Conservation (phyloP, 257 asterid genomes). For the Vinca minor region DNA sequence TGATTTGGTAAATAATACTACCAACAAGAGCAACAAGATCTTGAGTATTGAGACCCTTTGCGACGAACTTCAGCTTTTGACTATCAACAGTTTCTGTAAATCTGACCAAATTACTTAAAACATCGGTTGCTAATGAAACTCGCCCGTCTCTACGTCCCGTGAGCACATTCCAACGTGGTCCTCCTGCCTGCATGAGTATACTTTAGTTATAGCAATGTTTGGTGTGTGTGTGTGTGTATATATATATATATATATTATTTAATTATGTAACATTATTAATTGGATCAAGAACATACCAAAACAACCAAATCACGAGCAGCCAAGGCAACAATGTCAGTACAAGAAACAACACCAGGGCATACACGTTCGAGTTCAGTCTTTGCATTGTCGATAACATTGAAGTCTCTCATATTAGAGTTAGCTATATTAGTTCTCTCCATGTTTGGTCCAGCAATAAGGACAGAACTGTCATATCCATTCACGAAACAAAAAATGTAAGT, state of each 20-base stretch:
- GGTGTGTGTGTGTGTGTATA: too few species aligned
- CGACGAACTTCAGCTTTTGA: constrained; percentile 49
- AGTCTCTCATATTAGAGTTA: constrained; percentile 49
- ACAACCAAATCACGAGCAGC: constrained; percentile 84
- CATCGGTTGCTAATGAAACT: constrained; percentile 52
- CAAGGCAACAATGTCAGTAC: constrained; percentile 81
- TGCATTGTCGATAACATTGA: constrained; percentile 64
- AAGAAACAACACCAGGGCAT: constrained; percentile 73
- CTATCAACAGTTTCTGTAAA: constrained; percentile 50
- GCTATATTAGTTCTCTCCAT: constrained; percentile 49
- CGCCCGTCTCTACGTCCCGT: constrained; percentile 73
- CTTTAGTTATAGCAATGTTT: too few species aligned
- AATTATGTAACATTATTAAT: too few species aligned
- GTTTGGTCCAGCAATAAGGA: constrained; percentile 45
- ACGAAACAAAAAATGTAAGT: constrained; percentile 76
- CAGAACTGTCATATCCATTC: constrained; percentile 78
- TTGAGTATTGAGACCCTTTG: too few species aligned
- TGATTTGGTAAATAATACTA: constrained; percentile 25
- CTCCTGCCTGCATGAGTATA: constrained; percentile 46
- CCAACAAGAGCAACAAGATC: constrained; percentile 87
- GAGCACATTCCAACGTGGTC: constrained; percentile 62
- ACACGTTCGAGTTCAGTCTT: constrained; percentile 53
- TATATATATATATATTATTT: too few species aligned
- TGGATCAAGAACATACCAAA: constrained; percentile 21
- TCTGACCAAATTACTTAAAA: constrained; percentile 37